Base-by-base conservation (phyloP, 2,329 filamentous ascomycete species). In the Aureobasidium namibiae region DNA sequence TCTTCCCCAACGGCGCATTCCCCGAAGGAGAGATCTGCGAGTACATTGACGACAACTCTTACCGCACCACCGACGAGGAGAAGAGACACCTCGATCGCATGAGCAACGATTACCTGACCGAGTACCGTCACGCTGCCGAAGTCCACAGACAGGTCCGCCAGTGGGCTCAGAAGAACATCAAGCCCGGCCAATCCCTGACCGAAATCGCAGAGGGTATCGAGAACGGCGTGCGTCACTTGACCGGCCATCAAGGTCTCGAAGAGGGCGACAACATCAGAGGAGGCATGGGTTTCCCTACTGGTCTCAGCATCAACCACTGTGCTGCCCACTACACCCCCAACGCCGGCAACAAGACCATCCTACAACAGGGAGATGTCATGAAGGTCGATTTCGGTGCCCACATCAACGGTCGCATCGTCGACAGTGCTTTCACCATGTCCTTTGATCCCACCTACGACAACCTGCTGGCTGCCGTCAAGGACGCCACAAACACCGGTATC, bases 381-480 rank as follows among this genome's bases (percentile, higher is more conserved):
- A 92, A 90, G 73, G 85, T 92, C 8, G 88, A 92, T 67, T 89
- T 91, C 67, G 88, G 89, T 50, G 88, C 92, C 31, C 89, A 92
- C 70, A 81, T 92, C 67, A 89, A 88, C 67, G 89, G 89, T 4
- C 81, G 84, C 65, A 92, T 92, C 68, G 87, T 92, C 60, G 88
- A 92, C 75, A 88, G 84, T 64, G 89, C 89, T 6, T 92, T 91
- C 69, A 92, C 89, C 10, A 78, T 92, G 73, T 80, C 87, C 0
- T 92, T 89, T 68, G 86, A 92, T 67, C 83, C 82, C 24, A 81
- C 80, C 64, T 92, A 90, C 72, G 87, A 92, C 71, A 86, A 86
- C 67, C 78, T 92, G 29, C 80, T 92, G 36, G 78, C 81, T 45
- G 85, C 88, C 3, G 88, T 91, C 61, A 84, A 84, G 73, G 88